Evolutionary conservation across 2,329 filamentous ascomycete genomes (phyloP), one percentile per base, ranked within the genome.

Genomic region (Samsoniella hepiali): DNA sequence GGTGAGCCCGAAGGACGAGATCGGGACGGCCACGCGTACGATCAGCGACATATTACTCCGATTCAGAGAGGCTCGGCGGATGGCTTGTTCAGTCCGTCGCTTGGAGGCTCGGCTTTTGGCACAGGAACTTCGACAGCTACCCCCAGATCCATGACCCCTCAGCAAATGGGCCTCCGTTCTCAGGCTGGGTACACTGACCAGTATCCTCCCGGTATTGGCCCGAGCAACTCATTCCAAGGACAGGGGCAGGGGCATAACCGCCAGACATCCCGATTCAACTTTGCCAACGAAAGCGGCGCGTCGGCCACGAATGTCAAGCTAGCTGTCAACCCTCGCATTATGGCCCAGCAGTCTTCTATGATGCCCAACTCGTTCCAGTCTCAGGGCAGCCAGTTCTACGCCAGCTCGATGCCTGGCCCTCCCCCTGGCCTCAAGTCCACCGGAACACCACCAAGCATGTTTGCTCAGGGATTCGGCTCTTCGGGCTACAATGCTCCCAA

Each of bases 341-440:
- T 94, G 88, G 91, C 87, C 63, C 91, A 93, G 74, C 91, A 94
- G 78, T 87, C 88, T 58, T 88, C 90, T n/a, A 95, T 93, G 89
- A 91, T 94, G 88, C 90, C 89, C 55, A 83, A 82, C 54, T 74
- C 82, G 11, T 84, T 85, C 71, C 86, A 88, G 68, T 78, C 81
- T 47, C 84, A 87, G 74, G 76, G 82, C 67, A 86, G 83, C 67
- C 90, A 91, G 67, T 95, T 92, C 73, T 97, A 95, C 75, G 86
- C 88, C 55, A 88, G 87, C 61, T 91, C 91, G 10, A 92, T 97
- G 71, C 92, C 96, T 71, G 94, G 93, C 3, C 95, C 96, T 34
- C 95, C 95, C 65, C 96, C 95, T 0, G 95, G 95, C 10, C 82
- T 99, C 34, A 99, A 99, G 79, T 96, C 94, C 29, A 93, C 93